Percentiles rank a stretch among this genome's conserved stretches.
Conservation (phyloP, 1,284 basidiomycete genomes). For the Gomphus sp. region DNA sequence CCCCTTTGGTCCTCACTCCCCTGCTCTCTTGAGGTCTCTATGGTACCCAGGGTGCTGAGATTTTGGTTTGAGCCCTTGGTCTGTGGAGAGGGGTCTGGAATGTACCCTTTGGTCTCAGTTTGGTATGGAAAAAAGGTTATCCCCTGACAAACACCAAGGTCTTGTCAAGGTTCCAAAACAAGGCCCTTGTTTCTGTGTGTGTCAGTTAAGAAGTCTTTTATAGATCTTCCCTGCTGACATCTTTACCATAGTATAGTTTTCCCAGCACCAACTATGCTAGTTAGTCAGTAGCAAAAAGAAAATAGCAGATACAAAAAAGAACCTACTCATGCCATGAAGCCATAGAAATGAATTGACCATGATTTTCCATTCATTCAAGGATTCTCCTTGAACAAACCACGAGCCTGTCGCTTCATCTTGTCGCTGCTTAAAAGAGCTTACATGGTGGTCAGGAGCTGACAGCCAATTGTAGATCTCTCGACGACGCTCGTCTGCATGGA, state of each 20-base stretch:
- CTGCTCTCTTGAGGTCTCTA: too few relatives aligned
- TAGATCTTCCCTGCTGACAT: too few relatives aligned
- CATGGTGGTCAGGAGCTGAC: background rate
- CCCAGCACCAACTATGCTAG: background rate
- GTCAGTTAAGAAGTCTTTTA: too few relatives aligned
- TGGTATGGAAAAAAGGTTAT: too few relatives aligned
- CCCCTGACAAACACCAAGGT: too few relatives aligned
- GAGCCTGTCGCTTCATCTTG: background rate
- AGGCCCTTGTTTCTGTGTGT: too few relatives aligned
- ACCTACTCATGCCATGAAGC: background rate
- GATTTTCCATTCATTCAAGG: background rate
- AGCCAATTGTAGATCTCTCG: background rate
- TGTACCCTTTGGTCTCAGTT: too few relatives aligned
- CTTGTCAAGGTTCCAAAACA: too few relatives aligned
- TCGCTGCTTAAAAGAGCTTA: background rate
- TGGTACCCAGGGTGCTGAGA: too few relatives aligned
- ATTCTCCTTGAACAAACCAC: background rate
- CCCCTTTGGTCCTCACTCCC: too few relatives aligned
- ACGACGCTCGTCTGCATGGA: background rate
- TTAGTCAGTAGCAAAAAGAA: background rate
- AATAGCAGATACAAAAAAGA: background rate
- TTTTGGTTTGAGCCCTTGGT: too few relatives aligned
- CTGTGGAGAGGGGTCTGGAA: too few relatives aligned
- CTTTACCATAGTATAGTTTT: slow-evolving; percentile 2
- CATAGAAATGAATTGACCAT: background rate